A percentile compares a stretch with the other conserved stretches of the same genome.
Evolutionary conservation across 1,284 basidiomycete species (phyloP).

Genomic region (Ustilago hordei): DNA sequence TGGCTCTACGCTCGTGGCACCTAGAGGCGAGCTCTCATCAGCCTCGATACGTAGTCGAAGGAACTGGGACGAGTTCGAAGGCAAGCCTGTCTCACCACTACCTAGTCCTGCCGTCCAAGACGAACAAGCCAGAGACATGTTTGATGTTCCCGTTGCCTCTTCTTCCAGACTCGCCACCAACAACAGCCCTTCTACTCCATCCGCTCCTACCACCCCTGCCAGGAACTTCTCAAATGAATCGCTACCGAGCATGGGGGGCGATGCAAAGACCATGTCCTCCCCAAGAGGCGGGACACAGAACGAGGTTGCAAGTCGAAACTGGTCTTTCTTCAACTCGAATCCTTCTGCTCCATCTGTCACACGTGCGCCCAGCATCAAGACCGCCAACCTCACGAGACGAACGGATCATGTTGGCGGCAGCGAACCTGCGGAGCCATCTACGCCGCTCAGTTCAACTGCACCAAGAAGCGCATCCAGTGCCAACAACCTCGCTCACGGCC

Average conservation of each 20-base stretch:
- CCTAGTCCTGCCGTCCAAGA: constrained; percentile 56
- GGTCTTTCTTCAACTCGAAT: constrained; percentile 57
- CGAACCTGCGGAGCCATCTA: constrained; percentile 13
- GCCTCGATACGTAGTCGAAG: constrained; percentile 61
- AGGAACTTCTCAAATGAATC: constrained; percentile 20
- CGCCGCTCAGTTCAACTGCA: constrained; percentile 15
- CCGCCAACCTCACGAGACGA: constrained; percentile 12
- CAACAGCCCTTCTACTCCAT: constrained; percentile 4
- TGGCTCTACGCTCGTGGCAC: constrained; percentile 21
- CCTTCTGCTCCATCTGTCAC: constrained; percentile 25
- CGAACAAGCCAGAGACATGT: constrained; percentile 43
- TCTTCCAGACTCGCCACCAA: constrained; percentile 6
- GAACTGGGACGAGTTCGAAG: constrained; percentile 66
- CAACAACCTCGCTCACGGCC: constrained; percentile 14
- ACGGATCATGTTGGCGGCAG: constrained; percentile 8
- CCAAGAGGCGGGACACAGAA: constrained; percentile 6
- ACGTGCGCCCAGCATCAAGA: constrained; percentile 44
- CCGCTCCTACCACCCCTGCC: constrained; percentile 2
- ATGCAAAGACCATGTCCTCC: constrained; percentile 10
- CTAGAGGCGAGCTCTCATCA: constrained; percentile 47
- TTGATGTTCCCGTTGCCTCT: constrained; percentile 39
- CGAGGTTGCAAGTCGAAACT: constrained; percentile 46
- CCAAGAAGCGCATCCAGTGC: constrained; percentile 4
- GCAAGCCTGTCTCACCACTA: constrained; percentile 63
- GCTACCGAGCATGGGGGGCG: constrained; percentile 11